Evolutionary conservation across 2,329 filamentous ascomycete genomes (phyloP).

Genomic region (Rugonectria rugulosa): DNA sequence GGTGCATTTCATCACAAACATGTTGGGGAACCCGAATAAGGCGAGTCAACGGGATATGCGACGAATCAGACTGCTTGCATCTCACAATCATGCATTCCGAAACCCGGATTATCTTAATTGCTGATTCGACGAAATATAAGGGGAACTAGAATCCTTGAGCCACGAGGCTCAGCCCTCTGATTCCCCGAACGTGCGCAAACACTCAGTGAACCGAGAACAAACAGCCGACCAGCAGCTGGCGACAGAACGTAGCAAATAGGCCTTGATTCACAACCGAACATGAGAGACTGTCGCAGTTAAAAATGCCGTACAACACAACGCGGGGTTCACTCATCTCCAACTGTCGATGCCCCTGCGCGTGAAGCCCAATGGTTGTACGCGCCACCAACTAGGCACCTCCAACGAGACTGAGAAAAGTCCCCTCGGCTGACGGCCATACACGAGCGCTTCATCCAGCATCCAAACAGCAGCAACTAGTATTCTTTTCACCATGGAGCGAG

Average conservation of each 20-base stretch:
- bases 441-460: background rate
- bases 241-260: constrained; percentile 9
- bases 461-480: background rate
- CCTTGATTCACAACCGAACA: constrained; percentile 27
- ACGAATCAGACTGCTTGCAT: background rate
- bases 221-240: constrained; percentile 35
- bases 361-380: constrained; percentile 23
- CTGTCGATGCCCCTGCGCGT: constrained; percentile 19
- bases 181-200: background rate
- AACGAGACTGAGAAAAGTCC: constrained; percentile 3
- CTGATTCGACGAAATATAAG: background rate
- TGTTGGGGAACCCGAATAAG: no score
- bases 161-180: no score
- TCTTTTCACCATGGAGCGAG: constrained; percentile 31
- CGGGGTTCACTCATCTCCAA: constrained; percentile 22
- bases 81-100: background rate
- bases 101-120: background rate
- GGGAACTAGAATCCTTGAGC: no score
- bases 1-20: no score
- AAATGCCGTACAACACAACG: constrained; percentile 27
- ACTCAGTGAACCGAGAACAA: background rate
- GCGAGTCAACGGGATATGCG: background rate
- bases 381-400: constrained; percentile 16
- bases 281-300: constrained; percentile 6
- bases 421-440: constrained; percentile 3